Conservation (phyloP, 1,139 yeast species). For the Tardiomyces digboiensis region DNA sequence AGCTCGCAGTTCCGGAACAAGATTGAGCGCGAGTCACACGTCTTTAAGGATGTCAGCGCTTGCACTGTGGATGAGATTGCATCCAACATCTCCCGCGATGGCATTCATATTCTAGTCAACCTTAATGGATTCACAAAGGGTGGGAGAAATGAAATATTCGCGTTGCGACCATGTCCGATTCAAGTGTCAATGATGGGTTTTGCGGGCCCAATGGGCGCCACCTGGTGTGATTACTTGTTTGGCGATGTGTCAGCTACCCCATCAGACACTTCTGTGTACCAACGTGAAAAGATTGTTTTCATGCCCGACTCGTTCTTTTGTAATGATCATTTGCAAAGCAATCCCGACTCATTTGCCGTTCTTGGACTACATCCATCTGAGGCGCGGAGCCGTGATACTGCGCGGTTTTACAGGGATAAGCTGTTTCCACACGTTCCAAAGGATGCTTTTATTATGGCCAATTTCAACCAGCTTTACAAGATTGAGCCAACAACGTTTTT, state of each 20-base stretch:
- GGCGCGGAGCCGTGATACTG: neutral
- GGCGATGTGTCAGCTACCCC: conserved; percentile 17
- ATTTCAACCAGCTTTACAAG: conserved; percentile 28
- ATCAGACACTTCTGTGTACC: conserved; percentile 3
- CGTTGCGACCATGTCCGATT: conserved; percentile 26
- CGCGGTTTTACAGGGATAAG: conserved; percentile 9
- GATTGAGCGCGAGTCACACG: conserved; percentile 19
- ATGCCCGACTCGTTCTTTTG: conserved; percentile 26
- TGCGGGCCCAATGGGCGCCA: conserved; percentile 27
- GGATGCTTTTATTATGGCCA: conserved; percentile 23
- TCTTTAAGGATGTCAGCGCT: conserved; percentile 21
- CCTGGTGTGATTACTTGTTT: conserved; percentile 25
- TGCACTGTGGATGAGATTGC: conserved; percentile 20
- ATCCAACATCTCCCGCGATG: conserved; percentile 21
- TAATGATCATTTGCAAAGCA: conserved; percentile 27
- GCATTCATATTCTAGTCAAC: conserved; percentile 25
- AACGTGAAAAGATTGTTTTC: conserved; percentile 22
- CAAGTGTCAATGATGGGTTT: conserved; percentile 27
- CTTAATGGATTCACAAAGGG: conserved; percentile 29
- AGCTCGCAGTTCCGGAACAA: conserved; percentile 21
- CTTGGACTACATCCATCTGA: neutral
- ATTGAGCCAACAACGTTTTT: conserved; percentile 25
- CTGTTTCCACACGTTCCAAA: conserved; percentile 21
- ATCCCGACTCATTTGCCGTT: conserved; percentile 16
- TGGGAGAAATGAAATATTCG: conserved; percentile 27